Evolutionary conservation across 345 rosid genomes (phyloP).

Genomic region (Trapa incisa): DNA sequence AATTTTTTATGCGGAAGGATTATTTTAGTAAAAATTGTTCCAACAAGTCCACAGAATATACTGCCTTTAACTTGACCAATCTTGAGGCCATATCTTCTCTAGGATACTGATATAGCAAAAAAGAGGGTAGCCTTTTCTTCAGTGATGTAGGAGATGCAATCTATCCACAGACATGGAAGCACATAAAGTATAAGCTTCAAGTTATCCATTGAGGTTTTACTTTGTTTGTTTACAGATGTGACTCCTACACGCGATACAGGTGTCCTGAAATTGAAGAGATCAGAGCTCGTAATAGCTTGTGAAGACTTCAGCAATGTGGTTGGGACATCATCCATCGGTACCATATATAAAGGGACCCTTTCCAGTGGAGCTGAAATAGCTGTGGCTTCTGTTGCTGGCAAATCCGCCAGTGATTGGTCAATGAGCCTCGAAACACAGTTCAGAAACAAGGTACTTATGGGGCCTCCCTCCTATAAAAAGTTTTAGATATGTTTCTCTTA

Average conservation of each 20-base stretch:
- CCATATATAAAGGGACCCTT: conserved; percentile 74
- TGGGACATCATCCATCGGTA: conserved; percentile 57
- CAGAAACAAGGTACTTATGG: conserved; percentile 55
- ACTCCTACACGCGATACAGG: conserved; percentile 39
- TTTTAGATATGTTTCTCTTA: neutral
- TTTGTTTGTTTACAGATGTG: conserved; percentile 1
- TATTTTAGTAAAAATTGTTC: no score
- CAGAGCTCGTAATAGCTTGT: conserved; percentile 81
- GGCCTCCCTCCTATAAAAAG: neutral
- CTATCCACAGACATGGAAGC: neutral
- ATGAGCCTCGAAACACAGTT: conserved; percentile 54
- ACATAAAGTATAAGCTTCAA: no score
- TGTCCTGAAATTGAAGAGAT: conserved; percentile 66
- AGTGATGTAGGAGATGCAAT: no score
- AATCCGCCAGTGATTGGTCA: conserved; percentile 56
- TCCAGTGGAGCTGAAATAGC: conserved; percentile 89
- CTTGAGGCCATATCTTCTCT: no score
- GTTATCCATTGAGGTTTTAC: neutral
- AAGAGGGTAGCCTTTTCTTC: no score
- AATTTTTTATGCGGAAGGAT: no score
- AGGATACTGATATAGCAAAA: no score
- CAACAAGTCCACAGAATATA: no score
- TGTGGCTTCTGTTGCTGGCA: conserved; percentile 48
- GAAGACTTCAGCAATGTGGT: conserved; percentile 95
- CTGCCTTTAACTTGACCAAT: no score